Evolutionary conservation across 2,329 filamentous ascomycete species (phyloP), one percentile per base, ranked within the genome.

Genomic region (Penicillium occitanis): DNA sequence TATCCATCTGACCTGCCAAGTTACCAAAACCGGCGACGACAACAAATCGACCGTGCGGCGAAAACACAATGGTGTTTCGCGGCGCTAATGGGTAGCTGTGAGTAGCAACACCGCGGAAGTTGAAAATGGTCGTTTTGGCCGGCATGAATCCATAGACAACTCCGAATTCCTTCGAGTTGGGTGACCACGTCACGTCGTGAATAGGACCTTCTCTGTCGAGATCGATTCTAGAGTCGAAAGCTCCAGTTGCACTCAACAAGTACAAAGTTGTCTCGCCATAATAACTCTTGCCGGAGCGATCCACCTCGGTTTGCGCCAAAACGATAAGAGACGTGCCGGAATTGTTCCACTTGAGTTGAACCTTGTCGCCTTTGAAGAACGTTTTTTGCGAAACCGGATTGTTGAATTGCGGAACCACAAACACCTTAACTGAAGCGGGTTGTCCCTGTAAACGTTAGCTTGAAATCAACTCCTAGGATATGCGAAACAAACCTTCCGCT

Each of bases 311-410:
- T 83, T 98, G 93, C 65, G 95, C 94, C 74, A 99, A 87, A 71
- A 98, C 94, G 74, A 99, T 91, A 76, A 98, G 81, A 77, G 90
- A 94, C 44, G 93, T 97, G 63, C 95, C 95, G 68, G 92, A 85
- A 71, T 90, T 87, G 81, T 99, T 99, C 95, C 95, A 99, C 83
- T 97, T 97, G 76, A 99, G 84, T 80, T 97, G 93, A 58, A 99
- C 94, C 84, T 98, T 98, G 84, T 99, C 95, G 69, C 93, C 93
- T 84, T 99, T 99, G 88, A 93, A 99, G 77, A 99, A 99, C 1
- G 91, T 97, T 88, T 99, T 99, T 78, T 98, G 94, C 46, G 94
- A 97, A 60, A 97, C 89, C 4, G 93, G 89, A 63, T 83, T 83
- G 69, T 81, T 86, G 81, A 98, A 98, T 72, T 95, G 86, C 50